These are phyloP conservation scores for Eudorina sp. DNA, from an alignment of 139 green algal genomes.

Conservation along the genomic window DNA sequence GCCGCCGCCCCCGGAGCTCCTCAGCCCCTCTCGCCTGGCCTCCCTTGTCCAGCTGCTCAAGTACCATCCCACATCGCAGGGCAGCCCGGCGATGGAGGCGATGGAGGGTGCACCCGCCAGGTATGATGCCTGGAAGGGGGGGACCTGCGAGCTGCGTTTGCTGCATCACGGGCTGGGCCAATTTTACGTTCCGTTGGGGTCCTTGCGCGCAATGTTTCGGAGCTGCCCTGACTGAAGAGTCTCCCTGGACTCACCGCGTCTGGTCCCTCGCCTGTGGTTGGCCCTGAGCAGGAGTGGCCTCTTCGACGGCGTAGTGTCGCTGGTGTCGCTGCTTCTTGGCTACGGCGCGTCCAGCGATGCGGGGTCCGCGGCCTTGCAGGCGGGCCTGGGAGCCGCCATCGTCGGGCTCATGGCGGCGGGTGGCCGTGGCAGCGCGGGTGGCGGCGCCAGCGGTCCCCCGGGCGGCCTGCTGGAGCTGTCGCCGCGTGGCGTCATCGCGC, in stretches of 20 bases:
- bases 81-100: constrained; percentile 51
- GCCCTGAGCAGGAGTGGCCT: constrained; percentile 53
- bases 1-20: constrained; percentile 64
- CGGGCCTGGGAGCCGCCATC: constrained; percentile 45
- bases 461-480: constrained; percentile 72
- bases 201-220: too few relatives aligned
- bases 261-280: too few relatives aligned
- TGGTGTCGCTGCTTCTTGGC: constrained; percentile 68
- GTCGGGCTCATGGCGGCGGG: constrained; percentile 35
- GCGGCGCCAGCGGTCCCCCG: neutral
- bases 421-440: neutral
- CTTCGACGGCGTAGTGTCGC: constrained; percentile 70
- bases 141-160: neutral
- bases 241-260: too few relatives aligned
- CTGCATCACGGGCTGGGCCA: too few relatives aligned
- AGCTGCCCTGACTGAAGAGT: too few relatives aligned
- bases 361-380: constrained; percentile 49
- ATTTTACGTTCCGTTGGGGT: too few relatives aligned
- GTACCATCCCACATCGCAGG: constrained; percentile 37
- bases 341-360: constrained; percentile 62
- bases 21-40: constrained; percentile 52
- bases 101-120: constrained; percentile 65
- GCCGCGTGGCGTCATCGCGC: constrained; percentile 64
- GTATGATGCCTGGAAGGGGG: constrained; percentile 40
- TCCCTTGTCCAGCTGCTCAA: constrained; percentile 54